Percentiles rank a stretch among this genome's conserved stretches.
Evolutionary conservation across 2,329 filamentous ascomycete genomes (phyloP).

Genomic region (Exophiala alcalophila): DNA sequence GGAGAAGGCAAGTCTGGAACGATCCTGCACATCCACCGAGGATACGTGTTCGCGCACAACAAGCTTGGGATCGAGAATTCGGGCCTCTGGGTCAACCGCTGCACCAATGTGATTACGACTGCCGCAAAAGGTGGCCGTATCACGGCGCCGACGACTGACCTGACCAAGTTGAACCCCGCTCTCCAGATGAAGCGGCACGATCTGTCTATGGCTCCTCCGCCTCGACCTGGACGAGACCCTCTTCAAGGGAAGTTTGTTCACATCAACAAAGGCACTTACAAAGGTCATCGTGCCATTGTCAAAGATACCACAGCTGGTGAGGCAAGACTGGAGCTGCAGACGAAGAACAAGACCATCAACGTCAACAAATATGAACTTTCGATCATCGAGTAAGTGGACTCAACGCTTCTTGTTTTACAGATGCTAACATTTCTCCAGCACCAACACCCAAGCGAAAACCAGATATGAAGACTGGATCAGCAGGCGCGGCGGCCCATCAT

Average conservation of each 20-base stretch:
- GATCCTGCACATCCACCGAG: slow-evolving; percentile 89
- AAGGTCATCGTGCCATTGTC: slow-evolving; percentile 89
- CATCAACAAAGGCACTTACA: slow-evolving; percentile 82
- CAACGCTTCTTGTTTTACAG: slow-evolving; percentile 2
- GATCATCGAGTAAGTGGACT: slow-evolving; percentile 70
- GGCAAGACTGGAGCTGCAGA: slow-evolving; percentile 88
- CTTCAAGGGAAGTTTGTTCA: slow-evolving; percentile 89
- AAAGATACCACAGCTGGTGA: slow-evolving; percentile 86
- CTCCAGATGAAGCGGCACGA: slow-evolving; percentile 43
- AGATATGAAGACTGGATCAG: slow-evolving; percentile 28
- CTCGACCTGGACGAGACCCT: slow-evolving; percentile 71
- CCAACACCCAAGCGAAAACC: slow-evolving; percentile 25
- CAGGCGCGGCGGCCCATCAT: slow-evolving; percentile 25
- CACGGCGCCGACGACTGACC: slow-evolving; percentile 65
- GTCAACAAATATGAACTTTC: slow-evolving; percentile 77
- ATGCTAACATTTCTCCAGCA: slow-evolving; percentile 28
- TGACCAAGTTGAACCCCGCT: slow-evolving; percentile 89
- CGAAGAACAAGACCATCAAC: slow-evolving; percentile 86
- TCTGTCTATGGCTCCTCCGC: slow-evolving; percentile 66
- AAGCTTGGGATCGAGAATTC: slow-evolving; percentile 76
- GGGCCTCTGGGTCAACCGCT: slow-evolving; percentile 82
- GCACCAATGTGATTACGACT: slow-evolving; percentile 80
- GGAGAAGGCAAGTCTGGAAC: slow-evolving; percentile 83
- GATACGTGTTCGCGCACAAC: slow-evolving; percentile 87
- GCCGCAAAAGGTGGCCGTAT: slow-evolving; percentile 90